A percentile compares a stretch with the other conserved stretches of the same genome.
Evolutionary conservation across 345 rosid genomes (phyloP).

Genomic region (Brassica nigra): DNA sequence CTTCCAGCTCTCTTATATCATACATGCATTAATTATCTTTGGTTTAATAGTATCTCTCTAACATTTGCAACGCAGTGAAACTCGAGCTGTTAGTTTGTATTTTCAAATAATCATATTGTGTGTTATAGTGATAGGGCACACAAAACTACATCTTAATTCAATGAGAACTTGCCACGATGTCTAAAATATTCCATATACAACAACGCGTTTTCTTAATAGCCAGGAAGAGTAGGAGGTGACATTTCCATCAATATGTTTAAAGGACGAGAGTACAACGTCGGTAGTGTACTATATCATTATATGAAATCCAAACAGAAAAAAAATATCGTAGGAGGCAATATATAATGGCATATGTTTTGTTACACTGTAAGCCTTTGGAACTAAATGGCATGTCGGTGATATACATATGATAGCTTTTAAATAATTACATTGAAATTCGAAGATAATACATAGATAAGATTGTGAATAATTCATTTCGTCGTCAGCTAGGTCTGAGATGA

Average conservation of each 20-base stretch:
- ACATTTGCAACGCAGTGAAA: not conserved
- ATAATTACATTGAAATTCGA: not conserved
- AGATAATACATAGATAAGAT: too few relatives aligned
- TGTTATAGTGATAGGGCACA: not conserved
- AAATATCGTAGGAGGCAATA: not conserved
- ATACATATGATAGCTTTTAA: not conserved
- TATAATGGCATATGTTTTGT: slow-evolving; percentile 5
- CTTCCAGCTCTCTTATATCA: slow-evolving; percentile 10
- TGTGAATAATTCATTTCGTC: not conserved
- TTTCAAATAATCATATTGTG: not conserved
- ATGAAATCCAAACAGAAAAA: not conserved
- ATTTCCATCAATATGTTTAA: slow-evolving; percentile 3
- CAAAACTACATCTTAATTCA: not conserved
- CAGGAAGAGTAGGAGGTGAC: slow-evolving; percentile 1
- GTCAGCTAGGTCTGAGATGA: not conserved
- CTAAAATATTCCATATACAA: not conserved
- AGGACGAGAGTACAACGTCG: slow-evolving; percentile 21
- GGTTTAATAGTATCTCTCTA: not conserved
- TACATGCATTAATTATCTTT: not conserved
- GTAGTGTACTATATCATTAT: not conserved
- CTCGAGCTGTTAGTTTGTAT: not conserved
- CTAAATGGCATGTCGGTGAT: slow-evolving; percentile 15
- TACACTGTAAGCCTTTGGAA: not conserved
- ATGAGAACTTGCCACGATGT: not conserved
- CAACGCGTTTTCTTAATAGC: not conserved